These are phyloP conservation scores for Garcia nutans DNA, from an alignment of 345 rosid species.

Conservation along the genomic window DNA sequence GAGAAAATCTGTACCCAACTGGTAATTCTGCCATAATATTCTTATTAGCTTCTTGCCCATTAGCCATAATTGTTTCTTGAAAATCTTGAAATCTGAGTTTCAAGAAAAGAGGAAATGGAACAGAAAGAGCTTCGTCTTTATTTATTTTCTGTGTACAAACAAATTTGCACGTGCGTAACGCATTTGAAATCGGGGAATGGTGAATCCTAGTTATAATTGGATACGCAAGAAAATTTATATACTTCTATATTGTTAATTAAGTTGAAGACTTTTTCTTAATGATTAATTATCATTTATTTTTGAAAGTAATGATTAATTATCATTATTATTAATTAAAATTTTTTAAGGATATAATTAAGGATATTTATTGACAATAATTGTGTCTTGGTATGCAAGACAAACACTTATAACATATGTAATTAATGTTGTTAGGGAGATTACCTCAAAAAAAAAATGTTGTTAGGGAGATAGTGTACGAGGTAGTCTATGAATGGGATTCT, in stretches of 20 bases:
- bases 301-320: too few relatives aligned
- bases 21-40: background rate
- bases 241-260: background rate
- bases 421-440: too few relatives aligned
- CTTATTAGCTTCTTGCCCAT: background rate
- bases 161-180: background rate
- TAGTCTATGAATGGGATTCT: too few relatives aligned
- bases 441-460: too few relatives aligned
- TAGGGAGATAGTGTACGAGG: too few relatives aligned
- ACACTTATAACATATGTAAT: too few relatives aligned
- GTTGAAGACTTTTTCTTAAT: too few relatives aligned
- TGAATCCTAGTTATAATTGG: background rate
- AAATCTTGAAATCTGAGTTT: background rate
- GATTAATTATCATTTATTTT: too few relatives aligned
- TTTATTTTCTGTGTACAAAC: background rate
- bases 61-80: background rate
- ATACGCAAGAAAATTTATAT: background rate
- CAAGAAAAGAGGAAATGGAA: background rate
- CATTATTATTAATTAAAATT: too few relatives aligned
- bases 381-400: too few relatives aligned
- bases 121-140: background rate
- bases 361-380: too few relatives aligned
- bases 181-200: background rate
- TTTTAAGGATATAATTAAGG: too few relatives aligned
- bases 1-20: slow-evolving; percentile 29